Base-by-base conservation (phyloP, 2,329 filamentous ascomycete species). In the Triangularia verruculosa region DNA sequence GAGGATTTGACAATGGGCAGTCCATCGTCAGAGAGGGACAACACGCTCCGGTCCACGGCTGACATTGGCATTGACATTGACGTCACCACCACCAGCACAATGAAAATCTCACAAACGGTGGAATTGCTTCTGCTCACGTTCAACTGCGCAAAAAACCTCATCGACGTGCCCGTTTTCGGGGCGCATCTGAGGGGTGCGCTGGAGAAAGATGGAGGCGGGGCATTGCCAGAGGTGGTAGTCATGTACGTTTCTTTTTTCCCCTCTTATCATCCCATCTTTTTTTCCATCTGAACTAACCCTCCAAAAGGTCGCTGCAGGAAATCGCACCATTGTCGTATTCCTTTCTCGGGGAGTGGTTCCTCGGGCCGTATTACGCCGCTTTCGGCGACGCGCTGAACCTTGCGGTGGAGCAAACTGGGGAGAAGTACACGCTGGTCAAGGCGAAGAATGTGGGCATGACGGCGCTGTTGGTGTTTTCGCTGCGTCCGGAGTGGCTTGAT, bases 361-460 rank as follows among this genome's bases (percentile, higher is more conserved):
- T 98, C 34, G 82, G 82, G 25, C 87, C 90, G 0, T 98, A 96
- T 75, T 87, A 95, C 70, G 79, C 86, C 62, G 83, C 85, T 27
- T 89, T 95, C 74, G 82, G 84, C 56, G 82, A 89, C 64, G 90
- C 91, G 0, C 81, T 98, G 61, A 85, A 90, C 67, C 80, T 88
- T 62, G 92, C 91, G 0, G 86, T 86, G 17, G 59, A 4, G 65
- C 34, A 43, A 55, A 34, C 56, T 25, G 64, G 9, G 61, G 65
- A 15, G 61, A 72, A 58, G 17, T 97, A 96, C 75, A 86, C 87
- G 43, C 86, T 91, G 61, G 78, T 97, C 25, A 80, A 87, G 56
- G 83, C 86, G 22, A 85, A 87, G 54, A 93, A 95, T 74, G 84
- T 93, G 57, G 94, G 95, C 68, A 92, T 97, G 88, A 98, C 93